Evolutionary conservation across 106 monocot species (phyloP), one percentile per base, ranked within the genome.

Genomic region (Vanilla planifolia): DNA sequence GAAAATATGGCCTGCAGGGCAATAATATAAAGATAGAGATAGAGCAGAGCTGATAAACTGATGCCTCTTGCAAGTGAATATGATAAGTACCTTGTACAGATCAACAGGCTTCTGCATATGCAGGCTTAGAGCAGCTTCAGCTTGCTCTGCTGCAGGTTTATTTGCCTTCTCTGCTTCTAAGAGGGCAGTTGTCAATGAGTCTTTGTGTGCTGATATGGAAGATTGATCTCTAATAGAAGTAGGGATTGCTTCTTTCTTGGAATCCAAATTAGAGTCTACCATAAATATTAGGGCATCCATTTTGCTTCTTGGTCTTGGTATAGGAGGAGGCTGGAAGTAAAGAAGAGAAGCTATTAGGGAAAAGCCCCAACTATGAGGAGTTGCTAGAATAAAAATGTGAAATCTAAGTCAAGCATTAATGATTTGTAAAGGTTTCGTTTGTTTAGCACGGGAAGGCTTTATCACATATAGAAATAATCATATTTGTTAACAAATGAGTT

Each of bases 1-100:
- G 94, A 94, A 73, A 94, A 94, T 60, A 94, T 94, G 14, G 94
- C 94, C 89, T 94, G 79, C 43, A 76, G 24, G 20, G 3, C 58
- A 43, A 33, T 36, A 33, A 61, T 21, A 48, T 20, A 5, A 47
- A 35, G 34, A 47, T 43, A 34, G 42, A 21, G 34, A 16, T 40
- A 42, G 9, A 50, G 35, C 7, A 23, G 25, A 39, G 42, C 11
- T 55, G 33, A 44, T 43, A 26, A n/a, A n/a, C n/a, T n/a, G n/a
- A 63, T 25, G 62, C 37, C 33, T 39, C 0, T 59, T n/a, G n/a
- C n/a, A n/a, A n/a, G n/a, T n/a, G n/a, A n/a, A n/a, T n/a, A n/a
- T n/a, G n/a, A 27, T 43, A 55, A 42, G 65, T 32, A 95, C 94
- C 94, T 95, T 95, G 56, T 95, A 95, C 1, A 96, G 67, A 77